Evolutionary conservation across 495 filamentous ascomycete species (phyloP).

Genomic region (Haplographium delicatum): DNA sequence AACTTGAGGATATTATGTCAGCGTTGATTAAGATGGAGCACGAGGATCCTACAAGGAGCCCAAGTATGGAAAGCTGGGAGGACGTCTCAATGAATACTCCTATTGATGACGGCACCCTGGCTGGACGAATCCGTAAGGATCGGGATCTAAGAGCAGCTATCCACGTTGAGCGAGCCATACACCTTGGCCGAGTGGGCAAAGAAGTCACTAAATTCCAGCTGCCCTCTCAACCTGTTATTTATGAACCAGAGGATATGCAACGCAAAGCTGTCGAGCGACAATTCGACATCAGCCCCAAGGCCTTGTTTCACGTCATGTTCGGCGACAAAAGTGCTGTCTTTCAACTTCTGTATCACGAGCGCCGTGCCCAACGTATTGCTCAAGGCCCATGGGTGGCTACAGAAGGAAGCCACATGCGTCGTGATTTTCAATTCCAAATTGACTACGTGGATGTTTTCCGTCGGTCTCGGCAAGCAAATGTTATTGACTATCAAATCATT

Average conservation of each 20-base stretch:
- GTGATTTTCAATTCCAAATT: slow-evolving; percentile 78
- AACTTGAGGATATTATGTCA: slow-evolving; percentile 59
- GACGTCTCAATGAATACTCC: slow-evolving; percentile 66
- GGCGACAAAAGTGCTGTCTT: slow-evolving; percentile 93
- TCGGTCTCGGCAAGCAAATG: slow-evolving; percentile 49
- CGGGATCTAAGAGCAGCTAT: slow-evolving; percentile 56
- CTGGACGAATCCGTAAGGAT: slow-evolving; percentile 38
- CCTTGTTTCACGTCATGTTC: slow-evolving; percentile 91
- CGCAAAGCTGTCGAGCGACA: slow-evolving; percentile 62
- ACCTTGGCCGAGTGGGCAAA: slow-evolving; percentile 44
- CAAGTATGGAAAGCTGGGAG: slow-evolving; percentile 91
- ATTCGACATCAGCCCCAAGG: slow-evolving; percentile 85
- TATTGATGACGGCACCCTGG: slow-evolving; percentile 48
- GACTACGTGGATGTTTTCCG: slow-evolving; percentile 61
- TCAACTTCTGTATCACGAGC: slow-evolving; percentile 83
- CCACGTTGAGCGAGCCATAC: slow-evolving; percentile 57
- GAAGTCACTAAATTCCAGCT: slow-evolving; percentile 74
- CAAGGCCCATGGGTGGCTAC: slow-evolving; percentile 78
- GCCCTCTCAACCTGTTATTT: slow-evolving; percentile 74
- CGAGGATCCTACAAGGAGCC: slow-evolving; percentile 51
- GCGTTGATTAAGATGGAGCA: slow-evolving; percentile 51
- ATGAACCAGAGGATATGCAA: slow-evolving; percentile 77
- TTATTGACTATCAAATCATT: slow-evolving; percentile 82
- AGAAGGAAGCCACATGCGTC: slow-evolving; percentile 61
- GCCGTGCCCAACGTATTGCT: slow-evolving; percentile 70